Percentiles rank a stretch among this genome's conserved stretches.
Conservation (phyloP, 331 rosid species). For the Acacia pycnantha region DNA sequence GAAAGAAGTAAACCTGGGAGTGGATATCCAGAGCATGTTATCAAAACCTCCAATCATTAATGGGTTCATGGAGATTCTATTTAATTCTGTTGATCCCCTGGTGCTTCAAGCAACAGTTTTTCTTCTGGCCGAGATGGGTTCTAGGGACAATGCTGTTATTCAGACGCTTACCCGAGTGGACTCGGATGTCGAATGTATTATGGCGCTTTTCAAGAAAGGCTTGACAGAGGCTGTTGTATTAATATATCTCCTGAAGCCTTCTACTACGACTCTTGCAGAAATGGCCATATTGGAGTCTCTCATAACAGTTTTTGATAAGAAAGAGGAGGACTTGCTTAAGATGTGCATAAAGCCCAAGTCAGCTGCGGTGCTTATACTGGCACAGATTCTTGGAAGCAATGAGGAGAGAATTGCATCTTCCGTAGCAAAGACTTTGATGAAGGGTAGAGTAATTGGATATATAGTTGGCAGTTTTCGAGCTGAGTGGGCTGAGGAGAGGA, state of each 20-base stretch:
- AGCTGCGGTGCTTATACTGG: constrained; percentile 70
- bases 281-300: constrained; percentile 61
- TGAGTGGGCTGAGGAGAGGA: constrained; percentile 61
- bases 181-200: constrained; percentile 76
- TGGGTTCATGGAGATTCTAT: constrained; percentile 81
- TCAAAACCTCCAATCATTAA: constrained; percentile 71
- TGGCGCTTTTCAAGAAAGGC: constrained; percentile 75
- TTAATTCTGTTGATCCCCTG: constrained; percentile 66
- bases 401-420: constrained; percentile 51
- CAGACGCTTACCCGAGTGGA: constrained; percentile 81
- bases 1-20: constrained; percentile 61
- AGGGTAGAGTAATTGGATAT: constrained; percentile 50
- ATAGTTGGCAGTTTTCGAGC: constrained; percentile 62
- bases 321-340: constrained; percentile 53
- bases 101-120: constrained; percentile 73
- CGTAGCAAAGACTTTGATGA: constrained; percentile 40
- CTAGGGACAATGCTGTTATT: constrained; percentile 60
- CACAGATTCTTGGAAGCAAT: constrained; percentile 52
- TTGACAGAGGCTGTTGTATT: constrained; percentile 77
- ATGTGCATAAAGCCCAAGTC: constrained; percentile 72
- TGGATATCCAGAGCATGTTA: constrained; percentile 58
- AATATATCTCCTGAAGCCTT: constrained; percentile 63
- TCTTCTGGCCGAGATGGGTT: constrained; percentile 79
- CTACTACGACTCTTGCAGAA: constrained; percentile 42
- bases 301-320: constrained; percentile 47